phyloP scores from a whole-genome alignment of 768 basidiomycete species.

The Rhizopogon vesiculosus region DNA sequence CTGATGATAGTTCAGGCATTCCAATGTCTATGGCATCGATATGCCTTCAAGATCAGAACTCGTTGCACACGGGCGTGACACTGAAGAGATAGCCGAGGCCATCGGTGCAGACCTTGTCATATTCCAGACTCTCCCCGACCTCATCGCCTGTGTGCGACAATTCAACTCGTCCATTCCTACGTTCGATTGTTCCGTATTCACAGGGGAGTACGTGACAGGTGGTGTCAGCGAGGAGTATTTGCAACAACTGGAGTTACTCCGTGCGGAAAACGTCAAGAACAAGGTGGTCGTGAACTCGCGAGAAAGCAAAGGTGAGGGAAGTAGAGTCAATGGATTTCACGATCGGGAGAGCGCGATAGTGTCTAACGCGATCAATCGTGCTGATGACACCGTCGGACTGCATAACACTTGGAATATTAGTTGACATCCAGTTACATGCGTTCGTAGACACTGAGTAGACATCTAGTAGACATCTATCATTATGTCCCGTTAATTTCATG shows the following conservation, averaged over 20 bases:
- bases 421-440: constrained; percentile 13
- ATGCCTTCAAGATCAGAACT: constrained; percentile 97
- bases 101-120: constrained; percentile 96
- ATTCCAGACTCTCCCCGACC: constrained; percentile 89
- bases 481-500: background rate
- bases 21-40: constrained; percentile 99
- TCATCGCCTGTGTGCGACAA: constrained; percentile 79
- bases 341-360: constrained; percentile 20
- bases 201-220: constrained; percentile 95
- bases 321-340: constrained; percentile 13
- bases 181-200: constrained; percentile 98
- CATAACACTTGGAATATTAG: constrained; percentile 63
- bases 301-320: constrained; percentile 33
- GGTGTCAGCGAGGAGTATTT: constrained; percentile 85
- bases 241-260: constrained; percentile 61
- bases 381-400: constrained; percentile 75
- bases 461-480: background rate
- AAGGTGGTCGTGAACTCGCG: constrained; percentile 34
- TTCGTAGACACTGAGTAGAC: background rate
- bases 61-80: constrained; percentile 77
- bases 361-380: constrained; percentile 48
- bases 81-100: constrained; percentile 63
- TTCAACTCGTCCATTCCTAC: constrained; percentile 70
- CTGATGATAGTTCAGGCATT: constrained; percentile 43
- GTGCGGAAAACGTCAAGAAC: constrained; percentile 77